phyloP scores from a whole-genome alignment of 2,329 filamentous ascomycete genomes.

The Rhynchosporium secalis region DNA sequence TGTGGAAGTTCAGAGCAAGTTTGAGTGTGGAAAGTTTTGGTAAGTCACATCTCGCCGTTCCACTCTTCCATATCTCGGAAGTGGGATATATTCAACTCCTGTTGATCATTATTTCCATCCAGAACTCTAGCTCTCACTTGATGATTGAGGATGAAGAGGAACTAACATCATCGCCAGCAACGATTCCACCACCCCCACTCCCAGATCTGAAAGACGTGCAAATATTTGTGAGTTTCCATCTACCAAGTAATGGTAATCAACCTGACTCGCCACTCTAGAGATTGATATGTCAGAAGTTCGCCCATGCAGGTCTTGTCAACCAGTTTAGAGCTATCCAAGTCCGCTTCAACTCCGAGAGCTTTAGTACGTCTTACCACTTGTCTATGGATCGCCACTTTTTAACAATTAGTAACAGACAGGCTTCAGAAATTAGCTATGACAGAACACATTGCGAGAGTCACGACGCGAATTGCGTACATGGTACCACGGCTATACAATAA shows the following conservation, averaged over 20 bases:
- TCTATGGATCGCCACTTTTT: neutral
- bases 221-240: conserved; percentile 20
- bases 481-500: conserved; percentile 37
- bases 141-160: no score
- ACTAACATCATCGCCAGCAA: neutral
- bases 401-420: conserved; percentile 23
- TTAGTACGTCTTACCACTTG: conserved; percentile 37
- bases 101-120: no score
- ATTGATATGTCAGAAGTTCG: conserved; percentile 50
- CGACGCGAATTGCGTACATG: conserved; percentile 60
- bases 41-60: no score
- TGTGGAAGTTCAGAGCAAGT: conserved; percentile 16
- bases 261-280: conserved; percentile 44
- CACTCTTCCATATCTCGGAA: no score
- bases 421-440: conserved; percentile 49
- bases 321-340: conserved; percentile 53
- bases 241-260: conserved; percentile 34
- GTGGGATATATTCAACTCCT: no score
- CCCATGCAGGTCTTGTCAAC: conserved; percentile 50
- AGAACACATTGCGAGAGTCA: conserved; percentile 50
- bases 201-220: conserved; percentile 48
- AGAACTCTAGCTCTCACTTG: no score
- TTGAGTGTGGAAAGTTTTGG: conserved; percentile 23
- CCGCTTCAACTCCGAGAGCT: conserved; percentile 51
- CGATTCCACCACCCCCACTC: neutral